Evolutionary conservation across 352 stramenopile species (phyloP).

Genomic region (Globisporangium cystogenes): DNA sequence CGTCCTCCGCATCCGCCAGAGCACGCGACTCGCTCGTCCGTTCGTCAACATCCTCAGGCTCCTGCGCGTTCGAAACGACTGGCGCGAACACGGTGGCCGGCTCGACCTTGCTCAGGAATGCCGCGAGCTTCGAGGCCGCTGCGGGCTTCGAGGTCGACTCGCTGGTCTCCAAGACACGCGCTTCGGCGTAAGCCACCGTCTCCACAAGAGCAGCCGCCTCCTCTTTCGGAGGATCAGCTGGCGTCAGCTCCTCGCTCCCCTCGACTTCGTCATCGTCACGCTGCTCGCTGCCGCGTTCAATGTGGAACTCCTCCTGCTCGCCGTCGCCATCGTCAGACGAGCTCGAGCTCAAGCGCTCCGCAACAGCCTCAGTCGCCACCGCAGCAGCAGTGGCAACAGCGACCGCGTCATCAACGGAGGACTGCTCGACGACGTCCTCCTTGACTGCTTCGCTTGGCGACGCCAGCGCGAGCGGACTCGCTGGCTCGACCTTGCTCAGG

Average conservation of each 20-base stretch:
- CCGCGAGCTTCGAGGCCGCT: constrained; percentile 39
- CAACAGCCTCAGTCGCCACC: background rate
- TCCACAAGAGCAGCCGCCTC: background rate
- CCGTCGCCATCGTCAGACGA: too few relatives aligned
- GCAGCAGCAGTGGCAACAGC: background rate
- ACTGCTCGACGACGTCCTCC: background rate
- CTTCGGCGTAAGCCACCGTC: background rate
- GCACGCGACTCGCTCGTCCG: background rate
- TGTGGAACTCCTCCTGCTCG: background rate
- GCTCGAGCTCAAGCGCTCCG: background rate
- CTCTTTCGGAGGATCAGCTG: background rate
- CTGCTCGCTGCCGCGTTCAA: background rate
- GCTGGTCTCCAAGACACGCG: background rate
- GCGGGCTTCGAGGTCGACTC: constrained; percentile 11
- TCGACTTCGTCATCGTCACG: background rate
- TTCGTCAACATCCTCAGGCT: constrained; percentile 1
- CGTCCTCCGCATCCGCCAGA: constrained; percentile 2
- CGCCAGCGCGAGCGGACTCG: constrained; percentile 5
- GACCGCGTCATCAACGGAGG: background rate
- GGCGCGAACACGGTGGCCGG: constrained; percentile 8
- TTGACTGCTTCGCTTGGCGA: constrained; percentile 12
- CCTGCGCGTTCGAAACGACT: constrained; percentile 13
- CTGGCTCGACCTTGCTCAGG: constrained; percentile 47
- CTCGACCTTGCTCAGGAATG: constrained; percentile 63
- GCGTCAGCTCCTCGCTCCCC: background rate